Evolutionary conservation across 108 stramenopile species (phyloP).

Genomic region (Seminavis robusta): DNA sequence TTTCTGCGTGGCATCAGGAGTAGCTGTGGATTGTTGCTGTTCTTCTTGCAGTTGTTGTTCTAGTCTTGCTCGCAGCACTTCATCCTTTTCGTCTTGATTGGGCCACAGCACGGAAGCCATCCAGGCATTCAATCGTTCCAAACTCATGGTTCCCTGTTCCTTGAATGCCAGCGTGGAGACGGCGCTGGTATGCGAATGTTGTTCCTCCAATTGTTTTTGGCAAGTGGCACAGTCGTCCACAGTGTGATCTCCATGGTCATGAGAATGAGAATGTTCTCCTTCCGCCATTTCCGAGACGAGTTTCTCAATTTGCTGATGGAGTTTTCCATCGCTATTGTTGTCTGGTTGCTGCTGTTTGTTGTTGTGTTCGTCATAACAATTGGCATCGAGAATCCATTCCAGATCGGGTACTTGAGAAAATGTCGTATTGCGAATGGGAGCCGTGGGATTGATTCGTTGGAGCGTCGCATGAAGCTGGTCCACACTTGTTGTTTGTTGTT

Average conservation of each 20-base stretch:
- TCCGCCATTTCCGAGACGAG: background rate
- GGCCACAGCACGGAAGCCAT: constrained; percentile 82
- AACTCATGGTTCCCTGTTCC: constrained; percentile 42
- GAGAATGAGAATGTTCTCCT: constrained; percentile 11
- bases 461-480: too few relatives aligned
- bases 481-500: background rate
- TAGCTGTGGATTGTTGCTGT: background rate
- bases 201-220: background rate
- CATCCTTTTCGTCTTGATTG: constrained; percentile 71
- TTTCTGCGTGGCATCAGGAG: background rate
- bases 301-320: too few relatives aligned
- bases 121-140: constrained; percentile 64
- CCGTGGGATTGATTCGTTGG: constrained; percentile 81
- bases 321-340: background rate
- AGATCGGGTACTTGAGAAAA: constrained; percentile 80
- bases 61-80: constrained; percentile 51
- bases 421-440: constrained; percentile 61
- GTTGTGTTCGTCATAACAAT: constrained; percentile 60
- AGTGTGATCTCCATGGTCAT: constrained; percentile 20
- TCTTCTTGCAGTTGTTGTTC: constrained; percentile 6
- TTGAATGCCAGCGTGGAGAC: constrained; percentile 61
- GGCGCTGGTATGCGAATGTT: constrained; percentile 59
- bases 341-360: background rate
- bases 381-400: constrained; percentile 82
- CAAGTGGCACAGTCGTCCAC: constrained; percentile 1